Evolutionary conservation across 2,329 filamentous ascomycete species (phyloP), one percentile per base, ranked within the genome.

Genomic region (Didymosphaeria variabile): DNA sequence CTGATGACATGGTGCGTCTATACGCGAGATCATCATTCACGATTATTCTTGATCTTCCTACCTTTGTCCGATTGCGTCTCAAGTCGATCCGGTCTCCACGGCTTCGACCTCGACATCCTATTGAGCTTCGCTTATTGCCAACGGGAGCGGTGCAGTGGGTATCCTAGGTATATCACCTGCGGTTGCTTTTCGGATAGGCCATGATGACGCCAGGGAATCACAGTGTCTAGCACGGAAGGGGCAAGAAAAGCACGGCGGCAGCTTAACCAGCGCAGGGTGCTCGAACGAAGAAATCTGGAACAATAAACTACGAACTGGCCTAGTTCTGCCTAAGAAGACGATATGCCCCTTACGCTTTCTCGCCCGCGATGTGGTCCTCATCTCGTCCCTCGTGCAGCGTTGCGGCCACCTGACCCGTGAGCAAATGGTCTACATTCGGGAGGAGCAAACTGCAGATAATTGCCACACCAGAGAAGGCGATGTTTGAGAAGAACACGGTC

Each of bases 401-500:
- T 54, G 73, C 71, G 9, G 76, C 74, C 10, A 79, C 77, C 45
- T 74, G 71, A 38, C 67, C 66, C 1, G 70, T 77, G 63, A 79
- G 60, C 26, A 75, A 64, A 51, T 73, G 65, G 60, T 79, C 77
- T 12, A 77, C 72, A 49, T 79, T 72, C 15, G 75, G 76, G 42
- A 76, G 57, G 50, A 76, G 67, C 58, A 72, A 63, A 10, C 72
- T 73, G 5, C 69, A 70, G 34, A 78, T 65, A 34, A 79, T 60
- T 7, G 73, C 70, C 1, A 78, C 58, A 1, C 64, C 73, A 7
- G 73, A 75, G 63, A 79, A 80, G 2, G 73, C 73, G 55, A 79
- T 77, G 23, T 72, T 78, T 4, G 72, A 65, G 31, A 78, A 70
- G 61, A 77, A 80, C 1, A 79, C 72, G 0, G 74, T 76, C 15